Evolutionary conservation across 306 rosid species (phyloP).

Genomic region (Prosopis cineraria): DNA sequence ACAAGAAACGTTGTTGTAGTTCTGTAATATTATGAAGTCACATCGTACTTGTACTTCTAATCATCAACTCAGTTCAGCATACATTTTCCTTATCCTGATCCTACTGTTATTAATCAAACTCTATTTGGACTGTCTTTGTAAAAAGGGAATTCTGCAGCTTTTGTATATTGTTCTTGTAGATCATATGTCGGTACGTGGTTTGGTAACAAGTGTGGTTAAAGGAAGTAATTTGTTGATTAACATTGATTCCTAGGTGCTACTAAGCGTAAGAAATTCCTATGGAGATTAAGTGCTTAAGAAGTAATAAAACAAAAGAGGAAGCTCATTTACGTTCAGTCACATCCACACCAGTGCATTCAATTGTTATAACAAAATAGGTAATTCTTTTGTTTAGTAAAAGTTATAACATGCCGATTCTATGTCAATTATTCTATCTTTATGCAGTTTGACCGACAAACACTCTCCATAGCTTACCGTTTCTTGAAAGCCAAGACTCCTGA

Average conservation of each 20-base stretch:
- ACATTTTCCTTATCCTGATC: background rate
- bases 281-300: background rate
- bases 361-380: no score
- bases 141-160: background rate
- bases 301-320: background rate
- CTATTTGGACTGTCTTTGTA: background rate
- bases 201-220: background rate
- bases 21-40: background rate
- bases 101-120: background rate
- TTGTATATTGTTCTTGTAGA: background rate
- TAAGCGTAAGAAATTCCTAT: background rate
- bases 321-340: background rate
- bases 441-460: constrained; percentile 68
- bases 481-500: constrained; percentile 92
- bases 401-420: background rate
- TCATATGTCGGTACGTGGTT: background rate
- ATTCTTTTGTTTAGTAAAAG: no score
- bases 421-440: constrained; percentile 20
- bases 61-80: background rate
- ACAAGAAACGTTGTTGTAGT: background rate
- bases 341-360: background rate
- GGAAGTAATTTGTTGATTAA: background rate
- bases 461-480: constrained; percentile 82
- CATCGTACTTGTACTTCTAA: background rate
- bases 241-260: background rate